Base-by-base conservation (phyloP, 2,329 filamentous ascomycete species). In the Ilyonectria sp. region DNA sequence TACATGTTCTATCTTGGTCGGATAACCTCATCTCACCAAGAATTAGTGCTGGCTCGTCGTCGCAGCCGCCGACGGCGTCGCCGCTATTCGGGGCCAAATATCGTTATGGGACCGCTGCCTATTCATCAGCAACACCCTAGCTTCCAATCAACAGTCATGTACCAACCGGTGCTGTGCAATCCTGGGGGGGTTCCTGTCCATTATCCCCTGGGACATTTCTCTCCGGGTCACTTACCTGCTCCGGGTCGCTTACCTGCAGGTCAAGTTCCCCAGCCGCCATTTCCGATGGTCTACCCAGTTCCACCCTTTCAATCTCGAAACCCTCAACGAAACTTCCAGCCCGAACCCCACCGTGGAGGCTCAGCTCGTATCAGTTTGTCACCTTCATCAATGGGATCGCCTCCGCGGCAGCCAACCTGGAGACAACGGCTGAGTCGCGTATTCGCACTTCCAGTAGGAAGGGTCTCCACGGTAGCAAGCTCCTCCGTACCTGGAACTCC, bases 1-100 rank as follows among this genome's bases (percentile, higher is more conserved):
- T 78, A 78, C 43, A 76, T 81, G 74, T 84, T 79, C 74, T 81
- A 76, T 47, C 60, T 79, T 4, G 80, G 79, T 2, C 74, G 62
- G n/a, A 67, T 71, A 17, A 69, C 69, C 13, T 55, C 57, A 4
- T 49, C 66, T 7, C 73, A 73, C 13, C 69, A 71, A 31, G 66
- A 74, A 10, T n/a, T 54, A 29, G 35, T 55, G 1, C 43, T 65
- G 43, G 57, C 37, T 26, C 66, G 58, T 35, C 71, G 55, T 17
- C 47, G 61, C 35, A 54, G 46, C 6, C 67, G 29, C 29, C 54
- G 63, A 55, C 59, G 63, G 33, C 68, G 46, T 9, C 55, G 62
- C 10, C 61, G 26, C 8, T 26, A 55, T 47, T 37, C 55, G 5
- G 35, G 55, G 1, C 57, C 68, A 1, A 55, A 35, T 15, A 21